Evolutionary conservation across 495 filamentous ascomycete species (phyloP).

Genomic region (Viridothelium virens): DNA sequence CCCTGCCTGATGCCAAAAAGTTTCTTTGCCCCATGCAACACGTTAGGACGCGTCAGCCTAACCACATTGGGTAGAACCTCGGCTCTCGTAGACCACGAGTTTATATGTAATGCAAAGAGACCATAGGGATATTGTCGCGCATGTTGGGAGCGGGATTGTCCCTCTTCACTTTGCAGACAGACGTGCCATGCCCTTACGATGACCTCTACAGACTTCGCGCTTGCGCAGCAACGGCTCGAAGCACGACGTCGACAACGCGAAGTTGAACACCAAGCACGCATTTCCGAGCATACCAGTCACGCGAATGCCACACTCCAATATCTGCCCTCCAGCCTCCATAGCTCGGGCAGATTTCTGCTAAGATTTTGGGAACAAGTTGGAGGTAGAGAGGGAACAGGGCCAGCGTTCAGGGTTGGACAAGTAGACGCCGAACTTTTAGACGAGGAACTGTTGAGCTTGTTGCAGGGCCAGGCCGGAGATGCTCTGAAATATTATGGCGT

Average conservation of each 20-base stretch:
- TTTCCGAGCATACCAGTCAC: constrained; percentile 48
- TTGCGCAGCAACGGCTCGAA: constrained; percentile 73
- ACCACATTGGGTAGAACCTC: background rate
- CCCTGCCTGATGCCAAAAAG: too few species aligned
- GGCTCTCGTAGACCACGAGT: background rate
- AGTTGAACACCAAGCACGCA: constrained; percentile 54
- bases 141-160: background rate
- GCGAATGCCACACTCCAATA: constrained; percentile 47
- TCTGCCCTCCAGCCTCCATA: constrained; percentile 57
- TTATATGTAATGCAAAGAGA: background rate
- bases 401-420: constrained; percentile 89
- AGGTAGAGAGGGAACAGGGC: constrained; percentile 69
- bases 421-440: constrained; percentile 94
- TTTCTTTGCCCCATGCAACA: too few species aligned
- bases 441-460: constrained; percentile 78
- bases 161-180: background rate
- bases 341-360: constrained; percentile 49
- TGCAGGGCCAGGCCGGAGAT: constrained; percentile 82
- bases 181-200: background rate
- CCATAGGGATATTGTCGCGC: background rate
- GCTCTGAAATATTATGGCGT: constrained; percentile 81
- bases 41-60: background rate
- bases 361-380: constrained; percentile 62
- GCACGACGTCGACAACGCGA: constrained; percentile 69
- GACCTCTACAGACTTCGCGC: constrained; percentile 59